phyloP scores from a whole-genome alignment of 495 filamentous ascomycete species.

The Penicillium chermesinum region DNA sequence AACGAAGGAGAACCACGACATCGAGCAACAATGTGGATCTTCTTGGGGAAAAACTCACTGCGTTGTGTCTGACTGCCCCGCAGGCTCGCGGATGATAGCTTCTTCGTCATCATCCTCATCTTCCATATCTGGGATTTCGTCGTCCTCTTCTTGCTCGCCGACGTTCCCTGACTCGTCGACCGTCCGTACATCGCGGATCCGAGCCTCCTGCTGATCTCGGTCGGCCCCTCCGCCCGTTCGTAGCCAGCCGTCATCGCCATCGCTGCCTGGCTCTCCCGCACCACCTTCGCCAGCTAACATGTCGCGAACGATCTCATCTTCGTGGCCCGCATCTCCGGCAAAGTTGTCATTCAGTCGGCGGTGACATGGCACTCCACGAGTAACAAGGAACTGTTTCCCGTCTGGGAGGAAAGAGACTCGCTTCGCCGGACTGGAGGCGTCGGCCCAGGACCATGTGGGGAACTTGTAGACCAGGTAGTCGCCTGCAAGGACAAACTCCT shows the following conservation, averaged over 20 bases:
- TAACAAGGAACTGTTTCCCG: constrained; percentile 93
- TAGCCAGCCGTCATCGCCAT: constrained; percentile 87
- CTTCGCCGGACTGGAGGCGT: constrained; percentile 70
- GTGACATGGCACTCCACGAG: constrained; percentile 88
- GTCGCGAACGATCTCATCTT: constrained; percentile 78
- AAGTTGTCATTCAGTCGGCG: constrained; percentile 89
- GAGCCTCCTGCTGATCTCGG: constrained; percentile 58
- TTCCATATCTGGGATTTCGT: constrained; percentile 97
- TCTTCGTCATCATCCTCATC: constrained; percentile 96
- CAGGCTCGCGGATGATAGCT: constrained; percentile 84
- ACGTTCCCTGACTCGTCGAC: constrained; percentile 77
- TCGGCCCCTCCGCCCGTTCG: constrained; percentile 64
- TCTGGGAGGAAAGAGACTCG: constrained; percentile 77
- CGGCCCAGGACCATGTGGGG: constrained; percentile 96
- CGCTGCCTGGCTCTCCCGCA: constrained; percentile 44
- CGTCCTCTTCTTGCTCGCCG: constrained; percentile 66
- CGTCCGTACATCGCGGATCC: constrained; percentile 74
- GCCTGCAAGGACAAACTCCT: constrained; percentile 92
- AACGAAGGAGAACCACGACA: background rate
- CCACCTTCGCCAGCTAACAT: constrained; percentile 56
- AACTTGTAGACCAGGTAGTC: constrained; percentile 99
- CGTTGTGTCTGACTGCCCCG: constrained; percentile 50
- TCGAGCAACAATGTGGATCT: background rate
- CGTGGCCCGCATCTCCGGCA: constrained; percentile 75
- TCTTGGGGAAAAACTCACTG: constrained; percentile 52